Evolutionary conservation across 2,329 filamentous ascomycete genomes (phyloP), one percentile per base, ranked within the genome.

Genomic region (Penicillium sp.): DNA sequence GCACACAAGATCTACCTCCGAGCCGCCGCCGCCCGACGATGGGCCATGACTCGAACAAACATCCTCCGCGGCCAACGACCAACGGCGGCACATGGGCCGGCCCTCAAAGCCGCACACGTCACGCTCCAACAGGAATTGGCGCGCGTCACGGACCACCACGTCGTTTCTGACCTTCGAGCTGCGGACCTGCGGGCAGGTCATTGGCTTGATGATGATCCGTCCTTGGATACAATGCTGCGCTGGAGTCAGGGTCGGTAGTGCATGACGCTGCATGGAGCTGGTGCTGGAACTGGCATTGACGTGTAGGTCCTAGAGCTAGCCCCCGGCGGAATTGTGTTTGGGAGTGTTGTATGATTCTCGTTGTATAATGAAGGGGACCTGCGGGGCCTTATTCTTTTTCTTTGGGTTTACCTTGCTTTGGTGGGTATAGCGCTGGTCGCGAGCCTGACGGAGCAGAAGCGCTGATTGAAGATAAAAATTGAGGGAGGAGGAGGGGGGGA

Each of bases 131-230:
- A 88, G 82, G 86, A 88, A 70, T 75, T 87, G 46, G 75, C 78
- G 14, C 77, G 78, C 27, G 79, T 87, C 61, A 86, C 85, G 14
- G 84, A 88, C 63, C 77, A 80, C 47, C 77, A 83, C 62, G 82
- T 87, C 50, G 78, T 85, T 53, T 77, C 80, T 56, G 82, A 83
- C 33, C 79, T 88, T 18, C 81, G 82, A 61, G 75, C 79, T 27
- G 80, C 83, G 41, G 86, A 88, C 67, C 67, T 76, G 44, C 75
- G 81, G 43, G 83, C 84, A 62, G 82, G 83, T 40, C 85, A 87
- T 74, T 88, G 85, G 85, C 75, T 87, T 46, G 74, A 76, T 39
- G 86, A 88, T 61, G 86, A 88, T 67, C 86, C 86, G 3, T 77
- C 82, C 7, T 73, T 87, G 58, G 75, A 78, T 16, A 76, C 77